Evolutionary conservation across 257 asterid species (phyloP).

Genomic region (Vinca minor): DNA sequence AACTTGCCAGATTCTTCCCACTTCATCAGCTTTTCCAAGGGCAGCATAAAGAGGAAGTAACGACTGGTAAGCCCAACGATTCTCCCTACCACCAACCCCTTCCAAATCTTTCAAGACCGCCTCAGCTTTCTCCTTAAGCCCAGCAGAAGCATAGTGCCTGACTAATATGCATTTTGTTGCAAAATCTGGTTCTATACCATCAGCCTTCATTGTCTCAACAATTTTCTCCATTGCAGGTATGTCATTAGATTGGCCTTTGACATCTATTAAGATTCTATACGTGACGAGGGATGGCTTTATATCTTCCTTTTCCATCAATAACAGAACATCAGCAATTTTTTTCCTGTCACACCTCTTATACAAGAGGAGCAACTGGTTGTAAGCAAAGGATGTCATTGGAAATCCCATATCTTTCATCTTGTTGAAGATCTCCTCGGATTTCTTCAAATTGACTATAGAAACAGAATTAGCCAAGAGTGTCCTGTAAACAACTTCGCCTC

Average conservation of each 20-base stretch:
- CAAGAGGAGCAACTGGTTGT: conserved; percentile 53
- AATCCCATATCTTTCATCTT: conserved; percentile 51
- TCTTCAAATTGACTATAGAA: conserved; percentile 24
- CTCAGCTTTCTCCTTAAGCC: no score
- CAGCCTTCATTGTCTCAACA: conserved; percentile 59
- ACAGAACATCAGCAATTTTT: conserved; percentile 59
- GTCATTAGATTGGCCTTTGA: conserved; percentile 53
- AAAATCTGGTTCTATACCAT: no score
- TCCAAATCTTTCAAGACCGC: no score
- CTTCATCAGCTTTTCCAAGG: no score
- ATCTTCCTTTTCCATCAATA: conserved; percentile 70
- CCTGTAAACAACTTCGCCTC: conserved; percentile 49
- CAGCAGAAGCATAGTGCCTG: no score
- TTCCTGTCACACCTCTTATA: conserved; percentile 48
- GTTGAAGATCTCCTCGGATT: conserved; percentile 57
- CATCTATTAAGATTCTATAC: conserved; percentile 45
- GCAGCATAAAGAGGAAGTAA: no score
- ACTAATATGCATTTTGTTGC: no score
- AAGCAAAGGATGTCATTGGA: conserved; percentile 37
- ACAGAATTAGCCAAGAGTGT: conserved; percentile 59
- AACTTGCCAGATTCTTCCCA: no score
- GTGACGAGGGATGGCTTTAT: conserved; percentile 46
- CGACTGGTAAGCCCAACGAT: no score
- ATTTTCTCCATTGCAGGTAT: conserved; percentile 62
- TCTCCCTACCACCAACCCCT: no score